These are phyloP conservation scores for Tylopilus sp. DNA, from an alignment of 1,284 basidiomycete genomes.

Conservation along the genomic window DNA sequence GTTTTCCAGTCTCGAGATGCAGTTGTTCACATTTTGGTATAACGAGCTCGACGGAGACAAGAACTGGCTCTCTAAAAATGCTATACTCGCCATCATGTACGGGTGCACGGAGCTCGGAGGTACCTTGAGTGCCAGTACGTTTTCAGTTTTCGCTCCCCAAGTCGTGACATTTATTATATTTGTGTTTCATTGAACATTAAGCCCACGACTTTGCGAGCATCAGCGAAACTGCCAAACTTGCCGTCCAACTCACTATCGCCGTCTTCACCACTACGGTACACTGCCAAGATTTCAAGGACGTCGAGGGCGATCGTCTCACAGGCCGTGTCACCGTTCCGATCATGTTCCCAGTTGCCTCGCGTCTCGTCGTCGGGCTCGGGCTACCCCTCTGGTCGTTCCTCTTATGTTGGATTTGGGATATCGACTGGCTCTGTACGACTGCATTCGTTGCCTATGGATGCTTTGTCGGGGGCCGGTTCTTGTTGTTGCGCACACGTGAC, in stretches of 20 bases:
- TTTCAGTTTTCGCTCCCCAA: background rate
- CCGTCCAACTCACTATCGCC: conserved; percentile 38
- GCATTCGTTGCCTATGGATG: conserved; percentile 39
- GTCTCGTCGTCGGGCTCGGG: conserved; percentile 39
- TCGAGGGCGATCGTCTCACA: conserved; percentile 45
- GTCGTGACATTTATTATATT: too few relatives aligned
- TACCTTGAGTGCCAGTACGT: conserved; percentile 49
- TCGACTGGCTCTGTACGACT: conserved; percentile 31
- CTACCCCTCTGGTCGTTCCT: conserved; percentile 37
- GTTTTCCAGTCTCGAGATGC: conserved; percentile 45
- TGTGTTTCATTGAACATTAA: background rate
- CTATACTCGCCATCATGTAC: conserved; percentile 50
- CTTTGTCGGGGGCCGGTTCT: conserved; percentile 39
- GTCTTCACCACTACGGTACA: conserved; percentile 51
- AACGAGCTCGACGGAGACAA: conserved; percentile 50
- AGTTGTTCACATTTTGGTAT: conserved; percentile 45
- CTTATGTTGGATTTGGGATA: conserved; percentile 36
- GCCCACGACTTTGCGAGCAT: conserved; percentile 18
- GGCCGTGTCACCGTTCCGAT: conserved; percentile 51
- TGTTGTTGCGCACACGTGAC: conserved; percentile 28
- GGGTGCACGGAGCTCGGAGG: conserved; percentile 51
- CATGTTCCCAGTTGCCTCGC: conserved; percentile 42
- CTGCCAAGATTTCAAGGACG: conserved; percentile 55
- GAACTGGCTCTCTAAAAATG: conserved; percentile 51
- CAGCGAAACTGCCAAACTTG: conserved; percentile 36